Evolutionary conservation across 345 rosid species (phyloP), one percentile per base, ranked within the genome.

Genomic region (Eutrema japonicum): DNA sequence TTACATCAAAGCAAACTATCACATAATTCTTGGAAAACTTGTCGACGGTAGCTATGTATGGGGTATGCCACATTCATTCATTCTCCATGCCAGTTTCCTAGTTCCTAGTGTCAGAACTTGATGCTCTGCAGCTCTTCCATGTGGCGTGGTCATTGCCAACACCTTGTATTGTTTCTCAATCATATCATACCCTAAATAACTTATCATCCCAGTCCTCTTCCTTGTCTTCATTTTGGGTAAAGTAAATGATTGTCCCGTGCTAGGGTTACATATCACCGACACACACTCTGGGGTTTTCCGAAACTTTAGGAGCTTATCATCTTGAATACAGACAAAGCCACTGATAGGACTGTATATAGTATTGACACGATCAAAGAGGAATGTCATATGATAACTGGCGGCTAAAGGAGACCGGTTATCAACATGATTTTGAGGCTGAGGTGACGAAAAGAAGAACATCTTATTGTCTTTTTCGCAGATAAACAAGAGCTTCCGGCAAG

Each of bases 221-320:
- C 18, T 53, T 12, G 37, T 10, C 14, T 53, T 53, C 37, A 53
- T 30, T 12, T 12, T 53, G 10, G 58, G 37, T 12, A 53, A 30
- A 30, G n/a, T 6, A 12, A 29, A 30, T 1, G 58, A 53, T 7
- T 53, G 37, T 30, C 58, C 58, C 2, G 57, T 52, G 36, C 57
- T 53, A 53, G 58, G 58, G 37, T 53, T 53, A 3, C 37, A 29
- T 53, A 53, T 52, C 57, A 27, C 36, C 37, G 4, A 52, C 57
- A 29, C 57, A 13, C 2, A 1, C 14, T 3, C 57, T 51, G 4
- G 8, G 8, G 35, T 51, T 51, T 51, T 51, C 14, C 36, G 29
- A 4, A 8, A 14, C 2, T 52, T 11, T 11, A 11, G 2, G 16
- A 29, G 6, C 57, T 8, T 35, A 4, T 10, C 2, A 27, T 27